Base-by-base conservation (phyloP, 176 grass and related monocot genomes). In the Bolboschoenus planiculmis region DNA sequence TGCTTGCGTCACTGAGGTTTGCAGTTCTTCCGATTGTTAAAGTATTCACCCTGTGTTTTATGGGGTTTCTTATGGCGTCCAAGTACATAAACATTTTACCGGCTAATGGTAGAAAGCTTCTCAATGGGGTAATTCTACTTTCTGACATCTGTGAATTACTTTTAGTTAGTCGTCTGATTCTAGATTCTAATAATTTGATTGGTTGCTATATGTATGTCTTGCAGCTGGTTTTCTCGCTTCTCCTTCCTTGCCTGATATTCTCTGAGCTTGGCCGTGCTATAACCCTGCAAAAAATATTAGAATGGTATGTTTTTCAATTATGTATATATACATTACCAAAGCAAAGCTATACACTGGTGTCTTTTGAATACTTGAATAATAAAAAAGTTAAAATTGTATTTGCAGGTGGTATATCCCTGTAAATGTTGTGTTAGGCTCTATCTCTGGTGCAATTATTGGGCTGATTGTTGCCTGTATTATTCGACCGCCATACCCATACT, bases 141-240 rank as follows among this genome's bases (percentile, higher is more conserved):
- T 31, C 68, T 34, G 70, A 78, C 57, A 68, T 40, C 30, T 66
- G 3, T 14, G 35, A 78, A 64, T 85, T 61, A 62, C 70, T 26
- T 83, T 66, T 11, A 66, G 7, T 51, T 5, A 79, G 47, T 70
- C 14, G 56, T 83, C 57, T 53, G 5, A 65, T 76, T 56, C 11
- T 78, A 24, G 47, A 47, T 35, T 58, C 5, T 21, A 30, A 78
- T 30, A 50, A 54, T 78, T 51, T 50, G 0, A 4, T 40, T 80
- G 3, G 29, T 59, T 58, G 2, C 11, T 40, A 16, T 78, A 40
- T 64, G 13, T 43, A 6, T 58, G 35, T 78, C 58, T 79, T 86
- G 89, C 96, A 99, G 96, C 92, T 99, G 85, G 96, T 99, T 46
- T 95, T 99, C 86, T 99, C 96, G 26, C 96, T 99, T 84, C 91